Evolutionary conservation across 1,284 basidiomycete species (phyloP), one percentile per base, ranked within the genome.

Genomic region (Cutaneotrichosporon spelunceum): DNA sequence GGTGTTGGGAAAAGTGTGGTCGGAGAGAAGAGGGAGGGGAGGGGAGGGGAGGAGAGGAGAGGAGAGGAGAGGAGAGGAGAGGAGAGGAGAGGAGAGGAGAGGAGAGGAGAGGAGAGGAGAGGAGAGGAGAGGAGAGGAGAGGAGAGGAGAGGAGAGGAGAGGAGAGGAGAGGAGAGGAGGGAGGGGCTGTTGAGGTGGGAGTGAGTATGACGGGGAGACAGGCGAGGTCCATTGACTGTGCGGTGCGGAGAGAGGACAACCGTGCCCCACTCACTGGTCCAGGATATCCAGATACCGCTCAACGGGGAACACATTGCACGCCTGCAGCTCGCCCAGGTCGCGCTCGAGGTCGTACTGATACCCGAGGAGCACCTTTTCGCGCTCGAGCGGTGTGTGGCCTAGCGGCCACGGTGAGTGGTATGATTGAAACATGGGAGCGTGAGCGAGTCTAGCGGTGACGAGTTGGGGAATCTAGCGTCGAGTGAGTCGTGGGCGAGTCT

Each of bases 341-440:
- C 34, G 34, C 24, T 53, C 52, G 3, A 53, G 52, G 4, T 53
- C 52, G 24, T 14, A 33, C 52, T 39, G 33, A 21, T 21, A 53
- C 2, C 8, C 14, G 2, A 13, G 23, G 7, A 34, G 21, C 11
- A 24, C 33, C 52, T 53, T 53, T 21, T 24, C 34, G 21, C 33
- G 34, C 19, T 34, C 16, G 13, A 39, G n/a, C 11, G 52, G 52
- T 34, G 34, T 33, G 34, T 53, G 52, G 11, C 52, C 52, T 4
- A 53, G 9, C 10, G 52, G 52, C 52, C 52, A 53, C 14, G 52
- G 34, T 11, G 33, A 53, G 34, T 26, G 21, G 52, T 53, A 53
- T 14, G 34, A 21, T 8, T 53, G 52, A 14, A 53, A 53, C 52
- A 53, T 53, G 10, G 26, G 6, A 27, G 27, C 5, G 26, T 14